Evolutionary conservation across 2,329 filamentous ascomycete species (phyloP).

Genomic region (Juglanconis juglandina): DNA sequence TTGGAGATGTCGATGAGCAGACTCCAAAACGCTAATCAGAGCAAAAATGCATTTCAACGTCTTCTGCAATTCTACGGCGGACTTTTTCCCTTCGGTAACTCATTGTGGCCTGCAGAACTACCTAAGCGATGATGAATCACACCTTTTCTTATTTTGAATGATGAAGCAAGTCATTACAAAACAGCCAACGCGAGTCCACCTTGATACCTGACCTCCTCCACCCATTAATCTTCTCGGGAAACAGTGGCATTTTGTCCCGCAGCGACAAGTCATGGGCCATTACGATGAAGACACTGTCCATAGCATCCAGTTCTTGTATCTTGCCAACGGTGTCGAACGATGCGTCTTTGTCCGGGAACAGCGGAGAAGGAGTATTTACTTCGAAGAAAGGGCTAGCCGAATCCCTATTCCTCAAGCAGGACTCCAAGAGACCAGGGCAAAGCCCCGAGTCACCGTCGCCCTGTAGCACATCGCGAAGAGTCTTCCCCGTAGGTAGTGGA

Average conservation of each 20-base stretch:
- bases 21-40: too few relatives aligned
- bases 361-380: background rate
- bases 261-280: background rate
- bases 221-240: background rate
- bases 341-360: background rate
- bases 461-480: too few relatives aligned
- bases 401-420: background rate
- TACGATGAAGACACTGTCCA: background rate
- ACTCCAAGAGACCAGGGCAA: background rate
- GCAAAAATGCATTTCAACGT: too few relatives aligned
- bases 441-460: background rate
- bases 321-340: background rate
- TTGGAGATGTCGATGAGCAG: too few relatives aligned
- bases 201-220: background rate
- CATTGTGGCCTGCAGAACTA: background rate
- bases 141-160: too few relatives aligned
- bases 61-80: too few relatives aligned
- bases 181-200: background rate
- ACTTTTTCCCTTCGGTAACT: too few relatives aligned
- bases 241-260: background rate
- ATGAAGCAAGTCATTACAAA: background rate
- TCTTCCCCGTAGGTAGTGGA: constrained; percentile 27
- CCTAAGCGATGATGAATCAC: background rate
- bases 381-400: background rate
- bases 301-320: background rate